Percentiles rank a stretch among this genome's conserved stretches.
These are phyloP conservation scores for Rosa persica DNA, from an alignment of 306 rosid species.

Conservation along the genomic window DNA sequence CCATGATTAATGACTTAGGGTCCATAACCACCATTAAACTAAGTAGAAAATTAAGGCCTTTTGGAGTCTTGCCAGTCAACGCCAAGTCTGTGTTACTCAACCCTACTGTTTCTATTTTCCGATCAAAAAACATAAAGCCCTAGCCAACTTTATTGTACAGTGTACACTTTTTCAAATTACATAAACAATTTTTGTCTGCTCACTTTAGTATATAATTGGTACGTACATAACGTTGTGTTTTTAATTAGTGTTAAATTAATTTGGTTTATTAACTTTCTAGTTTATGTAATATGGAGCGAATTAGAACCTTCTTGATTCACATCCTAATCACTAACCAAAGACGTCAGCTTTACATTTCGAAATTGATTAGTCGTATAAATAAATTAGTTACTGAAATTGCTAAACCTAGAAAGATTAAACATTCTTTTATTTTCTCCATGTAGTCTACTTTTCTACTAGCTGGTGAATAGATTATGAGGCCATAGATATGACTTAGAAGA, in stretches of 20 bases:
- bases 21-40: constrained; percentile 33
- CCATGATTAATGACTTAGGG: constrained; percentile 23
- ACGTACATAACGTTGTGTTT: constrained; percentile 1
- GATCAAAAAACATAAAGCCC: background rate
- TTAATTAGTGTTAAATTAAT: background rate
- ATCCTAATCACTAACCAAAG: constrained; percentile 14
- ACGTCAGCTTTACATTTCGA: background rate
- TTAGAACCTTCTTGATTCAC: constrained; percentile 32
- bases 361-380: too few species aligned
- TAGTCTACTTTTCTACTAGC: background rate
- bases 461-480: background rate
- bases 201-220: too few species aligned
- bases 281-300: constrained; percentile 19
- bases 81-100: constrained; percentile 9
- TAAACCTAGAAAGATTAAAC: background rate
- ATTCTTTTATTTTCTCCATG: background rate
- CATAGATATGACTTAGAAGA: background rate
- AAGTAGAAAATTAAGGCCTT: constrained; percentile 11
- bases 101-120: background rate
- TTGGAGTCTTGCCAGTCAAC: constrained; percentile 33
- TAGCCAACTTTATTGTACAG: background rate
- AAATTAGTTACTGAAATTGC: background rate
- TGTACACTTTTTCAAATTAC: constrained; percentile 2
- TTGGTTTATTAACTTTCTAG: background rate
- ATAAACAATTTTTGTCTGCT: too few species aligned